These are phyloP conservation scores for Bathelium albidoporum DNA, from an alignment of 495 filamentous ascomycete species.

Conservation along the genomic window DNA sequence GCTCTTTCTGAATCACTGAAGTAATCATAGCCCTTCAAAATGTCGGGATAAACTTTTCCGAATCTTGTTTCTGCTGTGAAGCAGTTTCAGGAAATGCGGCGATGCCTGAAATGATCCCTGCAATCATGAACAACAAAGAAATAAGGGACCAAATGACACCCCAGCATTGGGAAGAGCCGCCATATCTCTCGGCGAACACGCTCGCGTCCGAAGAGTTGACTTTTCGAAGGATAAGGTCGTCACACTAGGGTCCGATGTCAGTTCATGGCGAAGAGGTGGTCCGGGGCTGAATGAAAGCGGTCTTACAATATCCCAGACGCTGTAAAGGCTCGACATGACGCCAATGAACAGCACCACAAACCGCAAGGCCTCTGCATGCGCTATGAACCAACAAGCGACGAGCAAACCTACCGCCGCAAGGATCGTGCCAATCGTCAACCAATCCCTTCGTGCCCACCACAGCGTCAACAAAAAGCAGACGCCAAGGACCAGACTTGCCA, in stretches of 20 bases:
- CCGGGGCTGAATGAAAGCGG: conserved; percentile 7
- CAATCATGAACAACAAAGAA: conserved; percentile 57
- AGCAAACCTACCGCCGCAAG: conserved; percentile 58
- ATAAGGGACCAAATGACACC: conserved; percentile 69
- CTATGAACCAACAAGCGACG: conserved; percentile 71
- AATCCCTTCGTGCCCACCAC: conserved; percentile 71
- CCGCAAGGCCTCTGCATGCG: conserved; percentile 58
- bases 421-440: conserved; percentile 62
- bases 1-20: neutral
- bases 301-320: conserved; percentile 65
- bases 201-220: conserved; percentile 74
- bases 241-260: conserved; percentile 39
- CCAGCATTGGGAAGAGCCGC: conserved; percentile 74
- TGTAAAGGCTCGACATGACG: conserved; percentile 68
- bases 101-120: conserved; percentile 60
- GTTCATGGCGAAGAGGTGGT: neutral
- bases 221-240: conserved; percentile 74
- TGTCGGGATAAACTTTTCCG: conserved; percentile 55
- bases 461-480: conserved; percentile 66
- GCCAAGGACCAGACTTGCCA: conserved; percentile 60
- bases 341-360: conserved; percentile 75
- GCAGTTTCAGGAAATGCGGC: conserved; percentile 64
- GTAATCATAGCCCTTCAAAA: neutral
- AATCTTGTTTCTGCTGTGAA: conserved; percentile 56
- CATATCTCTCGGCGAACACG: conserved; percentile 66